A percentile compares a stretch with the other conserved stretches of the same genome.
Conservation (phyloP, 805 yeast genomes). For the Yamadazyma insecticola region DNA sequence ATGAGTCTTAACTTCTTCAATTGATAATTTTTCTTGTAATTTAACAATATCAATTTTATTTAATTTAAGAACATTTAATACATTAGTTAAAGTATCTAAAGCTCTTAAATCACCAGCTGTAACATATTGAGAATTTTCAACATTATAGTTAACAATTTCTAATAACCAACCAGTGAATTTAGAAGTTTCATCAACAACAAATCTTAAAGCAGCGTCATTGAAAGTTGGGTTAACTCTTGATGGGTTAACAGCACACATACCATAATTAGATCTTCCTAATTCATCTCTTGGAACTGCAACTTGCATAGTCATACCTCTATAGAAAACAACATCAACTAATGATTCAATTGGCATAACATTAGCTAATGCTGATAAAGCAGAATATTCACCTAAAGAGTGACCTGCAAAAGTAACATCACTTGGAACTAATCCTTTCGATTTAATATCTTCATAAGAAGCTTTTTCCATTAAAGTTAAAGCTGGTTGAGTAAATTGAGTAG, state of each 20-base stretch:
- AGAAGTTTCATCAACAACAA: conserved; percentile 86
- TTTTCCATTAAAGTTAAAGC: conserved; percentile 99
- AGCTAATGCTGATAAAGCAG: conserved; percentile 94
- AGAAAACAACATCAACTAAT: conserved; percentile 94
- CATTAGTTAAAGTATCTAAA: conserved; percentile 88
- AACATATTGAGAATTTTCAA: conserved; percentile 97
- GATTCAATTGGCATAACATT: conserved; percentile 99
- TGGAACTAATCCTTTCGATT: conserved; percentile 91
- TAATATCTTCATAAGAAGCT: conserved; percentile 97
- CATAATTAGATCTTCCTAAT: conserved; percentile 93
- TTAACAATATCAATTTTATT: conserved; percentile 92
- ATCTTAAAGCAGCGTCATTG: conserved; percentile 88
- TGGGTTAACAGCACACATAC: conserved; percentile 99
- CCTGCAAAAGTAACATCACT: conserved; percentile 95
- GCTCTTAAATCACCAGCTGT: conserved; percentile 98
- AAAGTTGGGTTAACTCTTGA: conserved; percentile 85
- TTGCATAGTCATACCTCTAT: conserved; percentile 99
- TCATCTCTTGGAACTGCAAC: conserved; percentile 99
- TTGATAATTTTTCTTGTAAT: conserved; percentile 72
- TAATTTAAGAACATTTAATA: conserved; percentile 85
- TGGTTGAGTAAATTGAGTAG: conserved; percentile 99
- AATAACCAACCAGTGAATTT: conserved; percentile 86
- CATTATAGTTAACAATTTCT: conserved; percentile 97
- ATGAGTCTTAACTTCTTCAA: conserved; percentile 87
- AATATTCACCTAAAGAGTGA: conserved; percentile 98